These are phyloP conservation scores for Dimargaris cristalligena DNA, from an alignment of 192 early-diverging fungal genomes.

Conservation along the genomic window DNA sequence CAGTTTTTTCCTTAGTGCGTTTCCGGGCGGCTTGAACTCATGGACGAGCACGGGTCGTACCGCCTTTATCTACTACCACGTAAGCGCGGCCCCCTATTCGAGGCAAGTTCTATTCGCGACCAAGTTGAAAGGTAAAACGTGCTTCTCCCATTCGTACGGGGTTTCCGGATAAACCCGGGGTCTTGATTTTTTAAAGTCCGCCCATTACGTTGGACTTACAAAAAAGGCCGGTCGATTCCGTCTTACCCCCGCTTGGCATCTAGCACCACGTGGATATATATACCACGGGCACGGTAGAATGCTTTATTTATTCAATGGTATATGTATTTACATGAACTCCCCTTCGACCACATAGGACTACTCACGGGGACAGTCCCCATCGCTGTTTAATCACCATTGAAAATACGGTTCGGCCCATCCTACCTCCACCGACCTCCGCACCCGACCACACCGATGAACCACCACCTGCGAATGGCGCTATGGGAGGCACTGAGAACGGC, in stretches of 20 bases:
- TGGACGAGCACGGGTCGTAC: neutral
- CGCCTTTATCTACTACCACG: neutral
- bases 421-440: neutral
- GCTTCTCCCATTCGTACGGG: neutral
- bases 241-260: neutral
- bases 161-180: neutral
- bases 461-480: neutral
- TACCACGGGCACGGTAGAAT: neutral
- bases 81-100: slow-evolving; percentile 4
- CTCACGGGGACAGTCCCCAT: neutral
- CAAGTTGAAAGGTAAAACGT: neutral
- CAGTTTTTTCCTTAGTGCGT: too few relatives aligned
- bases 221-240: too few relatives aligned
- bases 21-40: too few relatives aligned
- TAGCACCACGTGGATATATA: neutral
- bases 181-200: neutral
- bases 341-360: neutral
- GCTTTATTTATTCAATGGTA: neutral
- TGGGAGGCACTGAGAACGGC: neutral
- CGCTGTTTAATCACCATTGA: neutral
- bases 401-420: neutral
- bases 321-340: too few relatives aligned
- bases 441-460: neutral
- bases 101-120: neutral
- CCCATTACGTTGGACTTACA: neutral